phyloP scores from a whole-genome alignment of 176 grass and related monocot species.

The Pontederia paniculata region DNA sequence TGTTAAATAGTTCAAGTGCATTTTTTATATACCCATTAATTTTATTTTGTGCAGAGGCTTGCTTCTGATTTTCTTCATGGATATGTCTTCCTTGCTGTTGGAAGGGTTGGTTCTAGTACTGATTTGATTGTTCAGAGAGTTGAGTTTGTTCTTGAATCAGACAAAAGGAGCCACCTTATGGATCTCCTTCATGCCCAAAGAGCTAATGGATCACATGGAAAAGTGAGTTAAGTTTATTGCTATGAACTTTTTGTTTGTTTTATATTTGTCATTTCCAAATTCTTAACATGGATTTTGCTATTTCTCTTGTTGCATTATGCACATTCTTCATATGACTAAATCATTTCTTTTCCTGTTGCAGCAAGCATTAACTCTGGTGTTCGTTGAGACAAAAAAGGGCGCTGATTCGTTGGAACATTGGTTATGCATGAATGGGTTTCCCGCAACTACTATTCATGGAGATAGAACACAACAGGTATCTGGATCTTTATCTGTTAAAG shows the following conservation, averaged over 20 bases:
- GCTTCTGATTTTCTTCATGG: slow-evolving; percentile 66
- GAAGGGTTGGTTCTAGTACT: slow-evolving; percentile 90
- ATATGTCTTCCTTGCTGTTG: slow-evolving; percentile 89
- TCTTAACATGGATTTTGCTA: too few species aligned
- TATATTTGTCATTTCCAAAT: background rate
- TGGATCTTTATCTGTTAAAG: background rate
- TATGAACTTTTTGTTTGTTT: background rate
- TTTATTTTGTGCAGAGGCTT: slow-evolving; percentile 37
- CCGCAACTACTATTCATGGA: slow-evolving; percentile 92
- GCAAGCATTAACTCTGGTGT: slow-evolving; percentile 72
- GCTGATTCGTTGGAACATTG: slow-evolving; percentile 87
- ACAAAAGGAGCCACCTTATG: slow-evolving; percentile 90
- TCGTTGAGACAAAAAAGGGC: slow-evolving; percentile 88
- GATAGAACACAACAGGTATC: slow-evolving; percentile 71
- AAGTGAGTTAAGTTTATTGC: slow-evolving; percentile 25
- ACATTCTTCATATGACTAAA: background rate
- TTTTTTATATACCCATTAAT: background rate
- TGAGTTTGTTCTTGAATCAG: slow-evolving; percentile 67
- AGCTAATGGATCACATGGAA: slow-evolving; percentile 60
- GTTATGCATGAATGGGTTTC: slow-evolving; percentile 71
- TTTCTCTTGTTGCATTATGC: background rate
- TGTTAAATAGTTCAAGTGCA: background rate
- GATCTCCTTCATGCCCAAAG: slow-evolving; percentile 85
- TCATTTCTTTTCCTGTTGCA: slow-evolving; percentile 25
- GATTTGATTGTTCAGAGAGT: slow-evolving; percentile 91